Percentiles rank a stretch among this genome's conserved stretches.
These are phyloP conservation scores for Stagonosporopsis chrysanthemi DNA, from an alignment of 2,329 filamentous ascomycete genomes.

Conservation along the genomic window DNA sequence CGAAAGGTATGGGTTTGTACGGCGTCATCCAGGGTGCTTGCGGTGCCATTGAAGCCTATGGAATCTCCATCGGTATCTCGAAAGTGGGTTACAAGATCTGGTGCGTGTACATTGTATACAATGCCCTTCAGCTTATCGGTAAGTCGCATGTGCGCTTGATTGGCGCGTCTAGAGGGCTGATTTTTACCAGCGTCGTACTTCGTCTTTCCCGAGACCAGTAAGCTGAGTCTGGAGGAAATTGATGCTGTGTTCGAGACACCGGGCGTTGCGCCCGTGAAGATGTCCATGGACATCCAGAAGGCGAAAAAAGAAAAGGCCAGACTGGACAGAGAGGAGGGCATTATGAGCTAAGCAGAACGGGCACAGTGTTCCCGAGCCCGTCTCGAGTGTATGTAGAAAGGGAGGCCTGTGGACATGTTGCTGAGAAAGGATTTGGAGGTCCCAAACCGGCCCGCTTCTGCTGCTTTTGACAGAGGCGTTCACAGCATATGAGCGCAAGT, in stretches of 20 bases:
- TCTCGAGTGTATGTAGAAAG: not conserved
- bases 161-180: not conserved
- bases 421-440: too few relatives aligned
- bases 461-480: too few relatives aligned
- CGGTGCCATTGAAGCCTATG: conserved; percentile 55
- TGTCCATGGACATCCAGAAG: conserved; percentile 39
- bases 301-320: conserved; percentile 16
- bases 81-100: conserved; percentile 61
- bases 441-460: too few relatives aligned
- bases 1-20: conserved; percentile 54
- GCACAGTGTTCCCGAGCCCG: not conserved
- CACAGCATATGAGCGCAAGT: too few relatives aligned
- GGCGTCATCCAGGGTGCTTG: conserved; percentile 56
- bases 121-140: conserved; percentile 54
- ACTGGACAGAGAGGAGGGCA: conserved; percentile 11
- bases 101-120: conserved; percentile 61
- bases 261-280: conserved; percentile 54
- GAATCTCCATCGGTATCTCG: conserved; percentile 57
- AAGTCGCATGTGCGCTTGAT: not conserved
- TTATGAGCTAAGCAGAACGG: not conserved
- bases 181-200: conserved; percentile 52
- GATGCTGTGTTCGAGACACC: conserved; percentile 64
- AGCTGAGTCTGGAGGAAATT: conserved; percentile 63
- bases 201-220: conserved; percentile 62
- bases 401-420: too few relatives aligned